Base-by-base conservation (phyloP, 2,329 filamentous ascomycete genomes). In the Lasiodiplodia theobromae region DNA sequence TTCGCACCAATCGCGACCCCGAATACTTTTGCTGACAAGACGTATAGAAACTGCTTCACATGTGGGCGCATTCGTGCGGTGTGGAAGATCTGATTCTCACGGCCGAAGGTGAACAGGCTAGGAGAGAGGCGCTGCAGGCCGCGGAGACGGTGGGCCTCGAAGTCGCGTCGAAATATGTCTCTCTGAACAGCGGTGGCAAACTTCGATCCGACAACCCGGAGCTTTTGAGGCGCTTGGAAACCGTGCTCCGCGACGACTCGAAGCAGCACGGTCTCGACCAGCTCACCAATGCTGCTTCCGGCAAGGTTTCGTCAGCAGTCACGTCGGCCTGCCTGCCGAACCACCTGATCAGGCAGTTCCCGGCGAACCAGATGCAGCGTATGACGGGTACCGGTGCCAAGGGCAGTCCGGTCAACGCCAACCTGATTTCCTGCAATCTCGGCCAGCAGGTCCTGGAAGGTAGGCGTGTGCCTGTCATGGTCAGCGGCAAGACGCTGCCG, bases 321-420 rank as follows among this genome's bases (percentile, higher is more conserved):
- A 97, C 94, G 11, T 85, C 85, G 57, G 87, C 88, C 2, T 97
- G 94, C 80, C 86, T 99, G 72, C 96, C 96, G 0, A 82, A 84
- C 23, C 93, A 92, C 52, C 87, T 99, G 34, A 89, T 92, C 75
- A 99, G 98, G 81, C 88, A 92, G 8, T 99, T 99, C 80, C 96
- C 96, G 0, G 91, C 91, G 77, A 99, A 99, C 77, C 95, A 98
- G 81, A 99, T 99, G 95, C 96, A 99, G 84, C 89, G 92, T 72
- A 99, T 99, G 96, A 99, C 96, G 25, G 92, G 91, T 16, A 97
- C 96, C 68, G 96, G 96, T 79, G 96, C 96, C 64, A 99, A 99
- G 83, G 96, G 96, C 77, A 92, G 89, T 67, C 85, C 88, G 74
- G 96, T 99, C 80, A 99, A 99, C 78, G 96, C 96, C 63, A 97